Base-by-base conservation (phyloP, 163 green algal genomes). In the Coccomyxa subellipsoidea region DNA sequence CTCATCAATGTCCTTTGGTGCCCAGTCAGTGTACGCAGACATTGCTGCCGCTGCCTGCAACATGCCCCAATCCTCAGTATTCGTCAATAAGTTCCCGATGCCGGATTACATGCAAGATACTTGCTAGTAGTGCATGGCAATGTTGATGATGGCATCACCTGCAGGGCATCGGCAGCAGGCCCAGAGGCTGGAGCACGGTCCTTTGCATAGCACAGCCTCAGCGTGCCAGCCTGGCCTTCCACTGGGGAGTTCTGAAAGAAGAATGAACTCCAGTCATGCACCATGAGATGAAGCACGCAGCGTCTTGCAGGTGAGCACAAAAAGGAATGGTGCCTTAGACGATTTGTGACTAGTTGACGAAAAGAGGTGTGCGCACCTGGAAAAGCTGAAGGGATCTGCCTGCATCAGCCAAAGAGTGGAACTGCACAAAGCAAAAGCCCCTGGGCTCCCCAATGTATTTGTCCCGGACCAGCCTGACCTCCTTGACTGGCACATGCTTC, bases 1-100 rank as follows among this genome's bases (percentile, higher is more conserved):
- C 2, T 83, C 85, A 36, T 91, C 80, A 80, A 92, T 93, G 54
- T 90, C 88, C 76, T 91, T 90, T 6, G 90, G 90, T 54, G 88
- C 86, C 90, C 83, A 83, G 70, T 25, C 47, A 21, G 83, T 76
- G 83, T 90, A 90, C 18, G 84, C 77, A 35, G 83, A 81, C 85
- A 86, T 87, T 10, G 83, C 80, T 54, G 84, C 69, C 6, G 81
- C 83, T 32, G 83, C 86, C 84, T 88, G 78, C 77, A 85, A 25
- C 31, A 27, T 66, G 18, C 18, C 47, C 12, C 47, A 66, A 66
- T 66, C 12, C 47, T 66, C 47, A 66, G 47, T 29, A 66, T 66
- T 12, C n/a, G n/a, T n/a, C n/a, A 59, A 59, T 12, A 59, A 21
- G 47, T 59, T 54, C 23, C 47, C 1, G 23, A 12, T 8, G 47